phyloP scores from a whole-genome alignment of 164 flowering plant genomes.

The Vitis labrusca region DNA sequence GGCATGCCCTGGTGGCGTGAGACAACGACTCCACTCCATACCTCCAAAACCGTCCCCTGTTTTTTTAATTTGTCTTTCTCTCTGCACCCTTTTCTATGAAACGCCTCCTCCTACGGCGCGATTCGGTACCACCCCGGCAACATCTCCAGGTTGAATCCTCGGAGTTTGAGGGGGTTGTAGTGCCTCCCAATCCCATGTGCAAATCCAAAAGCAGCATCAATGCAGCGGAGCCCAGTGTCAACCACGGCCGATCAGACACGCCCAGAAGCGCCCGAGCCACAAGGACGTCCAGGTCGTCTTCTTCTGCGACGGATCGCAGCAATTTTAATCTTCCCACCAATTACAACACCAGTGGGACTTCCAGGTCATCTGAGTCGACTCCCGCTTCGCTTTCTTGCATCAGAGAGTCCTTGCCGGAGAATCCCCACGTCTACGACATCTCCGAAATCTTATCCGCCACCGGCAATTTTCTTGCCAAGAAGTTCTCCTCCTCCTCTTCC shows the following conservation, averaged over 20 bases:
- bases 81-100: not conserved
- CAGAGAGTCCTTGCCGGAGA: slow-evolving; percentile 42
- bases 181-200: not conserved
- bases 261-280: not conserved
- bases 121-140: slow-evolving; percentile 1
- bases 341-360: not conserved
- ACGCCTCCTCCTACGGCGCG: not conserved
- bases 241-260: not conserved
- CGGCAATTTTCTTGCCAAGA: slow-evolving; percentile 36
- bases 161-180: too few species aligned
- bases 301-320: not conserved
- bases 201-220: not conserved
- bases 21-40: too few species aligned
- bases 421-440: slow-evolving; percentile 39
- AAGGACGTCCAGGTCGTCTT: not conserved
- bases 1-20: too few species aligned
- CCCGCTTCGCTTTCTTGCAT: slow-evolving; percentile 29
- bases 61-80: too few species aligned
- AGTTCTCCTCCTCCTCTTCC: slow-evolving; percentile 39
- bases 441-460: slow-evolving; percentile 53
- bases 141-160: not conserved
- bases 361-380: slow-evolving; percentile 16
- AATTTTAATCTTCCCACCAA: too few species aligned
- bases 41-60: too few species aligned
- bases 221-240: not conserved